These are phyloP conservation scores for Deuterostichococcus epilithicus DNA, from an alignment of 139 green algal species.

Conservation along the genomic window DNA sequence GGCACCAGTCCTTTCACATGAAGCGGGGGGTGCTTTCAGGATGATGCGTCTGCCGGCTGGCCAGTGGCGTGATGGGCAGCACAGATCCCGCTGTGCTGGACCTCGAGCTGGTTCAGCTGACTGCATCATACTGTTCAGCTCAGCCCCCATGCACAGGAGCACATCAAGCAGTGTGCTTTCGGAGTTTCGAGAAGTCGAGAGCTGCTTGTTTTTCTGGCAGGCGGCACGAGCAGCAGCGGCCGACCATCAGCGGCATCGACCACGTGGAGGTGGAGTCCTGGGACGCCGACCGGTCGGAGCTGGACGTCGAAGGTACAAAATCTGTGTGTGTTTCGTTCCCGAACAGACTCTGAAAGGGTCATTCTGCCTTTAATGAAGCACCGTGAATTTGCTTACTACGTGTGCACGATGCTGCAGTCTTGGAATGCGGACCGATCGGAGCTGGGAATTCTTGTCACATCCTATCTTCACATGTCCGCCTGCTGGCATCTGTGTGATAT, in stretches of 20 bases:
- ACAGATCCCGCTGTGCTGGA: background rate
- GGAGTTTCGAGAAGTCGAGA: background rate
- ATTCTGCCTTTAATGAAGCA: background rate
- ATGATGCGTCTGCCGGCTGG: no score
- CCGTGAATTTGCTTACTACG: background rate
- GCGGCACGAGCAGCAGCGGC: constrained; percentile 27
- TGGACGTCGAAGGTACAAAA: background rate
- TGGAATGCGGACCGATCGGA: no score
- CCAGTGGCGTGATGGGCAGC: no score
- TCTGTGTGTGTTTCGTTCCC: background rate
- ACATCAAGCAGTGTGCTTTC: background rate
- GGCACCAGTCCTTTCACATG: background rate
- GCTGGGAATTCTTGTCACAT: no score
- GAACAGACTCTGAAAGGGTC: background rate
- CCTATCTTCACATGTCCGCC: no score
- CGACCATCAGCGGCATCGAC: constrained; percentile 22
- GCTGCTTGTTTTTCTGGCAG: constrained; percentile 6
- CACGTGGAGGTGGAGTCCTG: constrained; percentile 28
- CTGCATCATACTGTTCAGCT: no score
- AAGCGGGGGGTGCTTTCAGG: background rate
- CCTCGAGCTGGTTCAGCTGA: background rate
- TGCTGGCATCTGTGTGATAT: no score
- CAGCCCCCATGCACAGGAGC: no score
- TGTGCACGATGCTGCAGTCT: background rate
- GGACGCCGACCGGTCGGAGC: constrained; percentile 5